Conservation (phyloP, 2,329 filamentous ascomycete species). For the Xylariaceae sp. region DNA sequence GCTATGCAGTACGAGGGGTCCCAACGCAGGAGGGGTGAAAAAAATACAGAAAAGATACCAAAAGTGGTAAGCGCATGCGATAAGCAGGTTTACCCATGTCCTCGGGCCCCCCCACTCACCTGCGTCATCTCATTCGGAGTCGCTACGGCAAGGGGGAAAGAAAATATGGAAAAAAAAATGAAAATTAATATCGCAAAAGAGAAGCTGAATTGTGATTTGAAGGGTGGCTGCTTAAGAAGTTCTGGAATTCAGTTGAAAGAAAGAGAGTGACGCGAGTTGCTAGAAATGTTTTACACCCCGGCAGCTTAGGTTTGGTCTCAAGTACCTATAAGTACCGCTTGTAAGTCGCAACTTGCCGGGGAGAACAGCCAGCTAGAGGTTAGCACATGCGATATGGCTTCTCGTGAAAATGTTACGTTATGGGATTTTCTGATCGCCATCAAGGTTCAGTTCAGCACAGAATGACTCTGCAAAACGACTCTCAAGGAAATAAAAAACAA, state of each 20-base stretch:
- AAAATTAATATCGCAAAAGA: background rate
- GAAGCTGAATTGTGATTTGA: too few relatives aligned
- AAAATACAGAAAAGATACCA: background rate
- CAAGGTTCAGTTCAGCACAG: background rate
- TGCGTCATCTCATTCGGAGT: background rate
- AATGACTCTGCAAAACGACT: background rate
- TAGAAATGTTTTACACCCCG: too few relatives aligned
- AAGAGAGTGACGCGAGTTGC: too few relatives aligned
- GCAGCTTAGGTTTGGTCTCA: background rate
- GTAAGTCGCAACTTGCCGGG: background rate
- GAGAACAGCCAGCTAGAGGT: background rate
- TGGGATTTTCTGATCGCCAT: background rate
- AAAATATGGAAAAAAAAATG: background rate
- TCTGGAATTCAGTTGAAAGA: too few relatives aligned
- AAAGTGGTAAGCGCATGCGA: background rate
- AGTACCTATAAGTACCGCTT: background rate
- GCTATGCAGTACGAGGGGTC: background rate
- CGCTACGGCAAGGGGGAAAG: background rate
- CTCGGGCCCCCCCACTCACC: background rate
- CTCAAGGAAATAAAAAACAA: too few relatives aligned
- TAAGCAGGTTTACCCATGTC: background rate
- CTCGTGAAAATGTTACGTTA: background rate
- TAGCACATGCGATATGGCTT: background rate
- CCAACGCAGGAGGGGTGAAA: background rate
- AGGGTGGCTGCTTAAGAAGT: too few relatives aligned